Base-by-base conservation (phyloP, 352 stramenopile species). In the Thalassiosira ordinaria region DNA sequence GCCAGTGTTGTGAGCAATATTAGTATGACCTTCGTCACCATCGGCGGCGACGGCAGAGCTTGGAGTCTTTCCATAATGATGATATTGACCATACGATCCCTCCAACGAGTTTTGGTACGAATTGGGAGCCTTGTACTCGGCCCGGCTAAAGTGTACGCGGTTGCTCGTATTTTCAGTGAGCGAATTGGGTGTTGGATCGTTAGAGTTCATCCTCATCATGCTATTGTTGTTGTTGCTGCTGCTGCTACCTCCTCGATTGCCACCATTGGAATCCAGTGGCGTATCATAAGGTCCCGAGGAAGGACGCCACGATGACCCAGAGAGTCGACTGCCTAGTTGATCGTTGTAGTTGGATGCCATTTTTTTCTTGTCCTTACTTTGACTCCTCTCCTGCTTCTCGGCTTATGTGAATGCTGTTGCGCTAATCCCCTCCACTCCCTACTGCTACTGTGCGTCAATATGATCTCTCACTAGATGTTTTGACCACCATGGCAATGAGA, bases 221-320 rank as follows among this genome's bases (percentile, higher is more conserved):
- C 33, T 11, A 11, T 41, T 41, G 5, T 3, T 47, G 52, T 11
- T 16, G 3, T 13, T 18, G 5, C 52, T 14, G 13, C 52, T 9
- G 29, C 29, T 22, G 29, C 27, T 29, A 26, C 20, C 35, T n/a
- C 24, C 26, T 20, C 16, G 24, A 26, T 39, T 39, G 16, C 13
- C 53, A 39, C 20, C 35, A n/a, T 49, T n/a, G n/a, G n/a, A n/a
- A n/a, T n/a, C 22, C 16, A 41, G 33, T 1, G 33, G 51, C 11
- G 51, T 57, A 35, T 65, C 51, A 27, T 55, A 74, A 0, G 64
- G 64, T 3, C 64, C 64, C 35, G 64, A 33, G 0, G 64, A 64
- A 26, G 64, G 64, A 55, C 51, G 64, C 64, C 64, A 74, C 29
- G 64, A 60, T 16, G 64, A 74, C 13, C 64, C 51, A 1, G 51